Base-by-base conservation (phyloP, 306 rosid genomes). In the Vigna unguiculata region DNA sequence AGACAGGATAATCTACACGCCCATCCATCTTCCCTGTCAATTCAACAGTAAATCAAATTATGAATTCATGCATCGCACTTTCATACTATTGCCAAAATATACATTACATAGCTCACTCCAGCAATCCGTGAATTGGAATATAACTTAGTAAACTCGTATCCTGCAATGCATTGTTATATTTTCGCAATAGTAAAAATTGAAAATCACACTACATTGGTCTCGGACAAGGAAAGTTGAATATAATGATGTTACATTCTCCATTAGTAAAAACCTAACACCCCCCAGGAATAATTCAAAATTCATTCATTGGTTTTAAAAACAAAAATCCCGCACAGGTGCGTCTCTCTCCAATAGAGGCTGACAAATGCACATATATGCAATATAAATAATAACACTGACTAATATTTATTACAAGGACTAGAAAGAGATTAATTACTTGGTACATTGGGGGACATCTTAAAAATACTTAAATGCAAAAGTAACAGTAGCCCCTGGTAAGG, bases 21-120 rank as follows among this genome's bases (percentile, higher is more conserved):
- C 47, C 40, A n/a, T 58, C 71, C 59, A 75, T 47, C 16, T 58
- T 75, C 66, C 82, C 86, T 82, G 82, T 20, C 82, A 28, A 63
- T 17, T 7, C 32, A 47, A 63, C 62, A 75, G 30, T 15, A 57
- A 41, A 2, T 5, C 2, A 36, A 52, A 75, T 68, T 60, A 72
- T 16, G 2, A 81, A 28, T 15, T 20, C 75, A 32, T 22, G 61
- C 48, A 43, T 11, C 10, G 25, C 24, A 62, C 4, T 28, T 28
- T 28, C 4, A 28, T 28, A 28, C 32, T 28, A 28, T 28, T 28
- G 32, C 32, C 32, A 28, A 28, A 28, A 28, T 28, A 28, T 28
- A 28, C 32, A 28, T 28, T 28, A 28, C 32, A 28, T 28, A 3
- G 12, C 14, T 21, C 6, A 17, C 17, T 4, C 63, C 4, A 24